These are phyloP conservation scores for Rehmannia glutinosa DNA, from an alignment of 257 asterid species.

Conservation along the genomic window DNA sequence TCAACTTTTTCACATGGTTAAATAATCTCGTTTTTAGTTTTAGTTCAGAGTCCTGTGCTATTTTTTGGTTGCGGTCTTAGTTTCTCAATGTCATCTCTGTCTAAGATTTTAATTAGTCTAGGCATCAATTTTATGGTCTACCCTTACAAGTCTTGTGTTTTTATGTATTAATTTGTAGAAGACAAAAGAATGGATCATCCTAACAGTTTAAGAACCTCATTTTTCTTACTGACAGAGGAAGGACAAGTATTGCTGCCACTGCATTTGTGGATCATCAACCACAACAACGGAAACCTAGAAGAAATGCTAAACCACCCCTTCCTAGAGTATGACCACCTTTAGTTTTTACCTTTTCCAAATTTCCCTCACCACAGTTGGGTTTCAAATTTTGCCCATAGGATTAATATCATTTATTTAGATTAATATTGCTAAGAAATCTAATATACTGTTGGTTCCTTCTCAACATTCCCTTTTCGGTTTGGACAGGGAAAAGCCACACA, in stretches of 20 bases:
- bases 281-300: constrained; percentile 47
- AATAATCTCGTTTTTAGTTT: not conserved
- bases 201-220: constrained; percentile 3
- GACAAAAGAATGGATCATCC: not conserved
- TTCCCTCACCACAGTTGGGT: not conserved
- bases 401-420: not conserved
- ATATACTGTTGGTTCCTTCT: constrained; percentile 1
- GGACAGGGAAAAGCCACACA: constrained; percentile 51
- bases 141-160: not conserved
- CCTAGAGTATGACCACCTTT: constrained; percentile 55
- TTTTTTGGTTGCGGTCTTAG: not conserved
- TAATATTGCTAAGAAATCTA: not conserved
- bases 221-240: constrained; percentile 62
- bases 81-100: not conserved
- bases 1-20: not conserved
- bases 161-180: not conserved
- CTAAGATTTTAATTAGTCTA: not conserved
- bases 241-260: constrained; percentile 80
- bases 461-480: constrained; percentile 19
- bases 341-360: constrained; percentile 2
- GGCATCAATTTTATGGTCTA: not conserved
- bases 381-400: not conserved
- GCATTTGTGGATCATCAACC: constrained; percentile 50
- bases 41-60: not conserved
- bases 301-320: constrained; percentile 79